Conservation (phyloP, 1,139 yeast species). For the Blastobotrys aristatus region DNA sequence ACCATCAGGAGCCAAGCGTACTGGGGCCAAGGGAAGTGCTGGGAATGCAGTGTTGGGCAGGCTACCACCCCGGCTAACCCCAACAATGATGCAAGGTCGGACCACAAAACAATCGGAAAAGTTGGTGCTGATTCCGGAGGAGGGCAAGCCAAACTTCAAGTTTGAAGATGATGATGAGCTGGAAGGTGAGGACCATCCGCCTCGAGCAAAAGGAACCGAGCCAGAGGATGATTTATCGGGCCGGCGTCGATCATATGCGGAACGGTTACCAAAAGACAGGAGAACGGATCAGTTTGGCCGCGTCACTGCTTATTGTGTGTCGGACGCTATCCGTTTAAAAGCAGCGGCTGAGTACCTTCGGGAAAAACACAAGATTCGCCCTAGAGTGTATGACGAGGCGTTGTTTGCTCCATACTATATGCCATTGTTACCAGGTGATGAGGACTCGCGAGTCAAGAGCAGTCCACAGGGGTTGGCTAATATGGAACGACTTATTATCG, state of each 20-base stretch:
- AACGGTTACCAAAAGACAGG: conserved; percentile 59
- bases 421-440: conserved; percentile 82
- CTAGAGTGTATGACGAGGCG: conserved; percentile 85
- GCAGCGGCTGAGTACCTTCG: conserved; percentile 60
- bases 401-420: conserved; percentile 83
- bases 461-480: conserved; percentile 61
- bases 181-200: conserved; percentile 25
- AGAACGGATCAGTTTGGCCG: conserved; percentile 69
- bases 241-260: conserved; percentile 56
- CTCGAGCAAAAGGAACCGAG: conserved; percentile 15
- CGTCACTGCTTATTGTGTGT: conserved; percentile 84
- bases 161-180: conserved; percentile 24
- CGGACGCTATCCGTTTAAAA: conserved; percentile 71
- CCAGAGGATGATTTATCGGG: conserved; percentile 27
- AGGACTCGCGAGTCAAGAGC: conserved; percentile 77
- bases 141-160: conserved; percentile 26
- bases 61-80: conserved; percentile 12
- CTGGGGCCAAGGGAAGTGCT: background rate
- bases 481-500: conserved; percentile 74
- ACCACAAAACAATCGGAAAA: conserved; percentile 83
- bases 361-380: conserved; percentile 72
- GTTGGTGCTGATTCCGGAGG: conserved; percentile 80
- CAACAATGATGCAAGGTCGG: conserved; percentile 62
- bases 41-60: background rate
- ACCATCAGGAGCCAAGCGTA: background rate